phyloP scores from a whole-genome alignment of 257 asterid genomes.

The Sherardia arvensis region DNA sequence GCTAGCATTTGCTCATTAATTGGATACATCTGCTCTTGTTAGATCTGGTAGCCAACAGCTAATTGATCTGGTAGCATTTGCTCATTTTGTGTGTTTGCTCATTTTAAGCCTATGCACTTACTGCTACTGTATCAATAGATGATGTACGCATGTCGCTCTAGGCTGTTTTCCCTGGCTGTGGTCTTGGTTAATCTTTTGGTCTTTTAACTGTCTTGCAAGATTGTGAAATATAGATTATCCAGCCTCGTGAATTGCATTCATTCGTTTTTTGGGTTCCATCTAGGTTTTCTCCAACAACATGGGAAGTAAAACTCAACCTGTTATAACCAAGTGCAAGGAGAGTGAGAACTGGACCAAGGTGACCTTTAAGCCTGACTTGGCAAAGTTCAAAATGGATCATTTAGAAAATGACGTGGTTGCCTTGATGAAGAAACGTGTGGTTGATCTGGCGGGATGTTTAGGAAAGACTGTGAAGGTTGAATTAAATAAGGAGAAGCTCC shows the following conservation, averaged over 20 bases:
- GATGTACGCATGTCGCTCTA: background rate
- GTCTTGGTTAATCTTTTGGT: background rate
- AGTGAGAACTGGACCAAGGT: constrained; percentile 89
- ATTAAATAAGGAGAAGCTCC: constrained; percentile 59
- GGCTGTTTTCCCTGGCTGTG: background rate
- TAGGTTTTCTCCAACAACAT: constrained; percentile 86
- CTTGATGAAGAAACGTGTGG: constrained; percentile 86
- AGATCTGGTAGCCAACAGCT: too few relatives aligned
- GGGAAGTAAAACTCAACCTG: constrained; percentile 77
- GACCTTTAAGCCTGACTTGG: constrained; percentile 83
- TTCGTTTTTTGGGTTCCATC: constrained; percentile 6
- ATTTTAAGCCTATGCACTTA: background rate
- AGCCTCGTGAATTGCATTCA: background rate
- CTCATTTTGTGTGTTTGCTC: background rate
- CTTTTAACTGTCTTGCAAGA: background rate
- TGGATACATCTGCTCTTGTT: too few relatives aligned
- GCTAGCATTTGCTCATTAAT: too few relatives aligned
- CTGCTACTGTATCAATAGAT: background rate
- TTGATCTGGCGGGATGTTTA: constrained; percentile 87
- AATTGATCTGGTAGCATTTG: too few relatives aligned
- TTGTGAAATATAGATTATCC: background rate
- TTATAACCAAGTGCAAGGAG: constrained; percentile 62
- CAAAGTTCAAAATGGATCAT: constrained; percentile 73
- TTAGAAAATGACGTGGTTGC: constrained; percentile 93
- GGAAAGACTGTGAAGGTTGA: constrained; percentile 90